Base-by-base conservation (phyloP, 1,284 basidiomycete species). In the Meripilus lineatus region DNA sequence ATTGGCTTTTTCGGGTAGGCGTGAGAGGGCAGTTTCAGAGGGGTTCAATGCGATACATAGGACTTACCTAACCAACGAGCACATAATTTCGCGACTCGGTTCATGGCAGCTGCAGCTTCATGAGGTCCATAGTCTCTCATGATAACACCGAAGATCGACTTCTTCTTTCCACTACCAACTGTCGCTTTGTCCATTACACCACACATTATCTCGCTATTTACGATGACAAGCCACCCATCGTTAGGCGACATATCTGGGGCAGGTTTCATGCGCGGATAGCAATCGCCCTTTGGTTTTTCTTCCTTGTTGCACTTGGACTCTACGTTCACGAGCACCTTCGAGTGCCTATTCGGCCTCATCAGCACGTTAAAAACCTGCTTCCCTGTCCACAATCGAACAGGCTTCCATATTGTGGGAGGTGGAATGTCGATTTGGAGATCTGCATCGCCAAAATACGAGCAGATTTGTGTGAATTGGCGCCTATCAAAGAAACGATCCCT, bases 111-210 rank as follows among this genome's bases (percentile, higher is more conserved):
- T 1, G 94, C 92, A 0, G 96, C 95, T 61, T 93, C 93, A 58
- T 97, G 85, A 2, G 92, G 79, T 6, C 96, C 96, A 64, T 96
- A 99, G 66, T 99, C 96, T 48, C 96, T 79, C 68, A 98, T 79
- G 56, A 99, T 97, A 40, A 98, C 92, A 51, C 95, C 95, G 58
- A 99, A 99, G 28, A 99, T 92, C 2, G 93, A 97, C 64, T 97
- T 98, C 75, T 99, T 99, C 78, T 99, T 99, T 44, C 96, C 96
- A 58, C 93, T 91, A 46, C 96, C 96, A 4, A 99, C 90, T 0
- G 93, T 98, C 17, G 91, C 91, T 71, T 99, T 99, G 72, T 99
- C 96, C 80, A 99, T 96, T 7, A 95, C 90, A 40, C 96, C 96
- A 59, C 95, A 98, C 92, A 99, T 98, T 59, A 99, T 93, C 67